phyloP scores from a whole-genome alignment of 2,329 filamentous ascomycete genomes.

The Pseudocercospora pini-densiflorae region DNA sequence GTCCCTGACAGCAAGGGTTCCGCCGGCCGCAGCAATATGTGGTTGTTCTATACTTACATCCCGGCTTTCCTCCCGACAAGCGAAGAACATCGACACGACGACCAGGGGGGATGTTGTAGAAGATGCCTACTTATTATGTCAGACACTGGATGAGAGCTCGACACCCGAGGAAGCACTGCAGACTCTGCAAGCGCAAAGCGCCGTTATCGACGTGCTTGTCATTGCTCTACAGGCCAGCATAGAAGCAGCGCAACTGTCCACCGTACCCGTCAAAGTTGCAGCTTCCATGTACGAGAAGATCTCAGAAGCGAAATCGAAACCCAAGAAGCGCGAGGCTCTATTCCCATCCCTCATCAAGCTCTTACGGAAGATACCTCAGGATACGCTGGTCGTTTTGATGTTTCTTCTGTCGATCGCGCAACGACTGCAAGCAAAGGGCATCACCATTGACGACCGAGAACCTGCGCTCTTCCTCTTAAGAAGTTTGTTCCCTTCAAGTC shows the following conservation, averaged over 20 bases:
- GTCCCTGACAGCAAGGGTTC: slow-evolving; percentile 16
- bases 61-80: slow-evolving; percentile 8
- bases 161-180: not conserved
- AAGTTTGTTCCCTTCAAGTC: slow-evolving; percentile 19
- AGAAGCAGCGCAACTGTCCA: slow-evolving; percentile 8
- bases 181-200: not conserved
- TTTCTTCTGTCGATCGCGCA: slow-evolving; percentile 24
- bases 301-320: slow-evolving; percentile 13
- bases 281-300: slow-evolving; percentile 20
- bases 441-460: slow-evolving; percentile 21
- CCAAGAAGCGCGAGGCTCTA: slow-evolving; percentile 11
- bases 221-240: slow-evolving; percentile 14
- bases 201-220: not conserved
- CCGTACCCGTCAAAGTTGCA: slow-evolving; percentile 13
- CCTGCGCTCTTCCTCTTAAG: slow-evolving; percentile 21
- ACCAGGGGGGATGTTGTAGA: not conserved
- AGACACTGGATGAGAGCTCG: not conserved
- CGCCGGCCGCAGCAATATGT: slow-evolving; percentile 21
- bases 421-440: slow-evolving; percentile 12
- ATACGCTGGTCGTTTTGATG: slow-evolving; percentile 23
- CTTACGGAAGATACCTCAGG: slow-evolving; percentile 25
- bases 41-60: slow-evolving; percentile 19
- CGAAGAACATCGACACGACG: not conserved
- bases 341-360: slow-evolving; percentile 21
- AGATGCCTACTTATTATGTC: not conserved